Evolutionary conservation across 495 filamentous ascomycete species (phyloP), one percentile per base, ranked within the genome.

Genomic region (Darksidea phi): DNA sequence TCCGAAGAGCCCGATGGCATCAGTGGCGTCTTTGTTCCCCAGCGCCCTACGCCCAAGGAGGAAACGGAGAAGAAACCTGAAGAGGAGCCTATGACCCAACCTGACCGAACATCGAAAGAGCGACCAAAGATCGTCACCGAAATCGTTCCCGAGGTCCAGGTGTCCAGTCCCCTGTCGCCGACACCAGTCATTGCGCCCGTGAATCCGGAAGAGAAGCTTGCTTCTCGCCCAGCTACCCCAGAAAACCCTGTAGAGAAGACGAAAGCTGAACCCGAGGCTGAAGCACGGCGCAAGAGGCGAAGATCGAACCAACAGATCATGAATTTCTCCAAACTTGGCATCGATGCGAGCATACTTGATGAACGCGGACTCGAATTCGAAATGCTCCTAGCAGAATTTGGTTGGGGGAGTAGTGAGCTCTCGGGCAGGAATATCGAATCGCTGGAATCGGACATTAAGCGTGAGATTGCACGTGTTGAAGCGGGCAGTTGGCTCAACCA

Each of bases 401-500:
- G 92, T 18, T 97, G 91, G 93, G 87, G 88, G 41, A 88, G 87
- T 42, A 83, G 86, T 23, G 79, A 88, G 38, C 82, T 84, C 64
- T 80, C 86, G 42, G 77, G 83, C 23, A 84, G 84, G 50, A 89
- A 85, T 54, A 87, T 94, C 59, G 90, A 96, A 57, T 84, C 90
- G 48, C 79, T 97, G 69, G 85, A 94, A 72, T 79, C 82, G 17
- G 90, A 92, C 64, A 78, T 97, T 41, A 88, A 90, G 51, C 87
- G 89, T 57, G 94, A 97, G 68, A 82, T 97, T 57, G 88, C 87
- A 45, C 88, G 88, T 54, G 88, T 92, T 6, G 92, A 97, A 75
- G 90, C 91, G 37, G 94, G 88, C 49, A 90, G 91, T 68, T 97
- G 94, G 89, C 81, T 98, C 54, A 86, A 86, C 53, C 85, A 89